phyloP scores from a whole-genome alignment of 306 rosid species.

The Geum urbanum region DNA sequence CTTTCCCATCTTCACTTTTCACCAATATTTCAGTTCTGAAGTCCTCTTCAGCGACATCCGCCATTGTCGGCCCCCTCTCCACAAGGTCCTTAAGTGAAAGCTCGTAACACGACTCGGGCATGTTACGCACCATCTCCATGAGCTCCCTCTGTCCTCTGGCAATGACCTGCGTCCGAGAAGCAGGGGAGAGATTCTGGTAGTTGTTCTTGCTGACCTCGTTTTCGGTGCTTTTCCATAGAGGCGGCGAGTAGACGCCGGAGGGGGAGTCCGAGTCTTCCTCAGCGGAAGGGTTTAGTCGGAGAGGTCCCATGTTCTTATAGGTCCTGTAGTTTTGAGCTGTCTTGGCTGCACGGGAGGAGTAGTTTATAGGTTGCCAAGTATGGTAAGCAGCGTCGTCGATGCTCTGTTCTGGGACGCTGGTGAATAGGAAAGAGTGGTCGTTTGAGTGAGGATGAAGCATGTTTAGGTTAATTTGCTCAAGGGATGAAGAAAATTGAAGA shows the following conservation, averaged over 20 bases:
- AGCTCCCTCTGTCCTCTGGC: constrained; percentile 73
- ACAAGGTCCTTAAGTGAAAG: constrained; percentile 84
- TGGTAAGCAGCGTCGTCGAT: background rate
- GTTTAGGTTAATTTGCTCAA: constrained; percentile 3
- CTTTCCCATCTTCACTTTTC: constrained; percentile 14
- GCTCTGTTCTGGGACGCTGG: constrained; percentile 9
- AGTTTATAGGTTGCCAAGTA: constrained; percentile 32
- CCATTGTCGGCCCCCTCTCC: constrained; percentile 28
- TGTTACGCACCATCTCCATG: constrained; percentile 82
- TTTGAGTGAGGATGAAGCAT: constrained; percentile 45
- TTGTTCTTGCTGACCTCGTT: constrained; percentile 10
- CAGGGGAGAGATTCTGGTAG: constrained; percentile 54
- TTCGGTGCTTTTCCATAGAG: constrained; percentile 41
- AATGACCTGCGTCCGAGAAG: constrained; percentile 64
- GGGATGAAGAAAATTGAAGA: background rate
- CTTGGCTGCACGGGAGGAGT: constrained; percentile 32
- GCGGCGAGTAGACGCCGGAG: constrained; percentile 58
- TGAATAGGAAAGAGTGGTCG: constrained; percentile 29
- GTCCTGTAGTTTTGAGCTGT: constrained; percentile 21
- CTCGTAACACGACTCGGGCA: constrained; percentile 87
- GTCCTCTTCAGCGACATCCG: constrained; percentile 14
- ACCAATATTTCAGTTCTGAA: constrained; percentile 15
- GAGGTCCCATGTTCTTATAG: constrained; percentile 28
- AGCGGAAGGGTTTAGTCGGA: background rate
- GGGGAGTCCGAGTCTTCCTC: constrained; percentile 8